phyloP scores from a whole-genome alignment of 2,329 filamentous ascomycete species.

The Exophiala aquamarina region DNA sequence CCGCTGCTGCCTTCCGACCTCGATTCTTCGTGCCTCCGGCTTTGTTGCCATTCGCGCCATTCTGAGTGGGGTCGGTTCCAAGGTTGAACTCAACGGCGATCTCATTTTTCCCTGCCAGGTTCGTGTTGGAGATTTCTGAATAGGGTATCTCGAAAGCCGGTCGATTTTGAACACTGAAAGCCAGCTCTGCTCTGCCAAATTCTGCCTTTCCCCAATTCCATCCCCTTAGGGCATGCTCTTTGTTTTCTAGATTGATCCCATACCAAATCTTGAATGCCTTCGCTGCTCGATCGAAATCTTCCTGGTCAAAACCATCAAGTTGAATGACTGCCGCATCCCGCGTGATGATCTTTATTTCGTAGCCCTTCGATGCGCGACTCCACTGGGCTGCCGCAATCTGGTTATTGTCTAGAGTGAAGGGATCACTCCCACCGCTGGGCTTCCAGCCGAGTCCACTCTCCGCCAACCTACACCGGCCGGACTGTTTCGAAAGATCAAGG shows the following conservation, averaged over 20 bases:
- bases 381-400: constrained; percentile 88
- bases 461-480: constrained; percentile 90
- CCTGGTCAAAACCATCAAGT: constrained; percentile 90
- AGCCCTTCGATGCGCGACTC: constrained; percentile 89
- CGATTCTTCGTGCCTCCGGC: constrained; percentile 69
- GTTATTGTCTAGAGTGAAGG: constrained; percentile 85
- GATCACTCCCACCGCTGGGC: constrained; percentile 73
- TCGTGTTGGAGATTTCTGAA: constrained; percentile 96
- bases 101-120: constrained; percentile 95
- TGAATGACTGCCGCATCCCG: constrained; percentile 84
- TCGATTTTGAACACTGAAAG: constrained; percentile 95
- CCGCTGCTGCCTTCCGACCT: constrained; percentile 86
- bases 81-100: constrained; percentile 92
- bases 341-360: constrained; percentile 88
- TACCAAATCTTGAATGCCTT: constrained; percentile 99
- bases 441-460: constrained; percentile 97
- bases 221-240: constrained; percentile 89
- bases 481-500: constrained; percentile 89
- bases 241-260: constrained; percentile 85
- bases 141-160: constrained; percentile 97
- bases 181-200: constrained; percentile 89
- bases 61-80: constrained; percentile 68
- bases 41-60: constrained; percentile 70
- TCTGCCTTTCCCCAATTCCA: constrained; percentile 99
- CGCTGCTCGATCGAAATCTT: constrained; percentile 86